Evolutionary conservation across 306 rosid genomes (phyloP), one percentile per base, ranked within the genome.

Genomic region (Canavalia ensiformis): DNA sequence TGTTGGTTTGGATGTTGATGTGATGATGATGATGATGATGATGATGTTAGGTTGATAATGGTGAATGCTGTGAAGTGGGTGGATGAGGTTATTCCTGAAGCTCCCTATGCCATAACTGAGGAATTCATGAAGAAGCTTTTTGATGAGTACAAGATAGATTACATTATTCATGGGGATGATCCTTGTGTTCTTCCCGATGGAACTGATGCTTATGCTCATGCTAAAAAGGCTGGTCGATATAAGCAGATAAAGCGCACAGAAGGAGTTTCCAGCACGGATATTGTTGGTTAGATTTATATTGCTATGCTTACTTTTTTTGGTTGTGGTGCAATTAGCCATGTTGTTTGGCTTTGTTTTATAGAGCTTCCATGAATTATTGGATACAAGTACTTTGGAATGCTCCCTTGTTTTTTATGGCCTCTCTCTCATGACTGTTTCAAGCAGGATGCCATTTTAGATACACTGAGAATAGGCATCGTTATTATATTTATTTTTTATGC

Each of bases 121-220:
- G 92, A 94, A 68, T 94, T 96, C 87, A 94, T 96, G 98, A 82
- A 88, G 79, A 93, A 76, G 44, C 99, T 96, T 86, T 96, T 96
- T 75, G 85, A 89, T 62, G 99, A 92, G 87, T 88, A 96, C 82
- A 90, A 90, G 25, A 96, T 96, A 76, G 99, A 92, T 74, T 96
- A 84, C 74, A 96, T 96, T 54, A 96, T 96, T 70, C 99, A 96
- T 57, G 99, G 99, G 25, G 99, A 96, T 66, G 99, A 96, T 83
- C 99, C 99, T 39, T 96, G 99, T 87, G 85, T 96, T 80, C 99
- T 96, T 79, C 97, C 99, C 0, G 99, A 96, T 84, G 99, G 99
- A 72, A 92, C 98, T 57, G 99, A 96, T 88, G 99, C 99, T 55
- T 96, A 96, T 69, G 92, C 92, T 49, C 90, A 86, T 85, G 99